phyloP scores from a whole-genome alignment of 371 early-diverging fungal species.

The Smittium culicis region DNA sequence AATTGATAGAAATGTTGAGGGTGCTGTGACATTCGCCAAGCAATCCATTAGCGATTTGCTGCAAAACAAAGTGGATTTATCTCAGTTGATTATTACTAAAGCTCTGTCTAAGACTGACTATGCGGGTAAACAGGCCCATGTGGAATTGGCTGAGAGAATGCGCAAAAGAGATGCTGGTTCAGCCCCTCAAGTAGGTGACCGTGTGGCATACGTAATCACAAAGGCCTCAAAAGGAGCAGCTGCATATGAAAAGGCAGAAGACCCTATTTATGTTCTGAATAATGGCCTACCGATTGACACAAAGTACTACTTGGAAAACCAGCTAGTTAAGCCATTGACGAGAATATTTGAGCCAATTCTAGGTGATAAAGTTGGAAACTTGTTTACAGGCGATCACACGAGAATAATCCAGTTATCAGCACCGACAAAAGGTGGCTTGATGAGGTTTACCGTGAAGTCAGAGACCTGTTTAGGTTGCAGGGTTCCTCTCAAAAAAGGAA shows the following conservation, averaged over 20 bases:
- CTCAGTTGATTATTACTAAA: constrained; percentile 97
- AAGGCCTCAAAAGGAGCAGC: constrained; percentile 77
- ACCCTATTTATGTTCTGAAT: constrained; percentile 97
- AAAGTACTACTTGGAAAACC: constrained; percentile 97
- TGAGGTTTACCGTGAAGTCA: constrained; percentile 84
- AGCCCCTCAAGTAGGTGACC: constrained; percentile 94
- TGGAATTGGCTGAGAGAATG: constrained; percentile 94
- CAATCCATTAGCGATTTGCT: constrained; percentile 83
- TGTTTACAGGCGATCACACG: constrained; percentile 86
- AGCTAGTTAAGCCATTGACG: constrained; percentile 90
- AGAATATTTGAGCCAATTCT: constrained; percentile 98
- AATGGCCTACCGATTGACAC: constrained; percentile 98
- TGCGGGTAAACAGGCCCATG: constrained; percentile 94
- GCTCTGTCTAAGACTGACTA: constrained; percentile 94
- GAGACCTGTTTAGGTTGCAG: constrained; percentile 93
- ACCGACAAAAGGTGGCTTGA: constrained; percentile 79
- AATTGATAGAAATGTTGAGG: constrained; percentile 80
- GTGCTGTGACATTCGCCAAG: constrained; percentile 83
- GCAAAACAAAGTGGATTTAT: constrained; percentile 94
- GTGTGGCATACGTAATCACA: constrained; percentile 98
- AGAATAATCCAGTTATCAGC: constrained; percentile 73
- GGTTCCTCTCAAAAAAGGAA: constrained; percentile 44
- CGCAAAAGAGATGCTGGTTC: constrained; percentile 92
- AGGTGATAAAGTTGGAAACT: constrained; percentile 68
- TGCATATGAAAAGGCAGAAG: constrained; percentile 97